phyloP scores from a whole-genome alignment of 2,329 filamentous ascomycete genomes.

The Lachnellula arida region DNA sequence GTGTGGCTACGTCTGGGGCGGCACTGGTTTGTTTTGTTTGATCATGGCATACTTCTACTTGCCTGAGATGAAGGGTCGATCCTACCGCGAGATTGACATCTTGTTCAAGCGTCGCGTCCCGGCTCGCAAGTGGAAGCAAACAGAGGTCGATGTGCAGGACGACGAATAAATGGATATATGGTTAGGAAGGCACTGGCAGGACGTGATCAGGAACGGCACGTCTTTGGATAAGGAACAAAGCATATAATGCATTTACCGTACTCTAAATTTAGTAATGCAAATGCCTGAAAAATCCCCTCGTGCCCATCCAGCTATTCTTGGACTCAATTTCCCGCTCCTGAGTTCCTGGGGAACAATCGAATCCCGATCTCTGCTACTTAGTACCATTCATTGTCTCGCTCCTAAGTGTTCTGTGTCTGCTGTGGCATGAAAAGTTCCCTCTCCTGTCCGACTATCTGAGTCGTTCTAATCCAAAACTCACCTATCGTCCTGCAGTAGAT shows the following conservation, averaged over 20 bases:
- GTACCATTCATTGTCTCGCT: neutral
- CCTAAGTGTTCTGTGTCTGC: neutral
- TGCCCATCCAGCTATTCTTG: slow-evolving; percentile 4
- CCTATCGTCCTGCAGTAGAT: no score
- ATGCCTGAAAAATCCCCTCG: slow-evolving; percentile 1
- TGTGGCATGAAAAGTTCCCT: neutral
- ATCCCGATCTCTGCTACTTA: neutral
- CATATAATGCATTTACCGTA: neutral
- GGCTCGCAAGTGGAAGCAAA: slow-evolving; percentile 44
- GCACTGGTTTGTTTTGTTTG: slow-evolving; percentile 51
- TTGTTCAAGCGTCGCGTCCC: slow-evolving; percentile 38
- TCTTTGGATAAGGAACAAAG: neutral
- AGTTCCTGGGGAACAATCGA: neutral
- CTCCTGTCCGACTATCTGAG: no score
- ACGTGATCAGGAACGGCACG: slow-evolving; percentile 1
- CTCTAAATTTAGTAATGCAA: slow-evolving; percentile 4
- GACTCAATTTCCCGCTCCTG: neutral
- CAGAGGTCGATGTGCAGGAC: slow-evolving; percentile 52
- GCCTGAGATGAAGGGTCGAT: slow-evolving; percentile 56
- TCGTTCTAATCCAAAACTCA: no score
- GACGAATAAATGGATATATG: slow-evolving; percentile 49
- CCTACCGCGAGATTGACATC: slow-evolving; percentile 45
- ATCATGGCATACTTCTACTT: slow-evolving; percentile 44
- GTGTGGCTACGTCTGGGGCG: slow-evolving; percentile 57
- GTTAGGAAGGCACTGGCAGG: slow-evolving; percentile 3